A percentile compares a stretch with the other conserved stretches of the same genome.
phyloP scores from a whole-genome alignment of 345 rosid species.

The Cardamine occulta region DNA sequence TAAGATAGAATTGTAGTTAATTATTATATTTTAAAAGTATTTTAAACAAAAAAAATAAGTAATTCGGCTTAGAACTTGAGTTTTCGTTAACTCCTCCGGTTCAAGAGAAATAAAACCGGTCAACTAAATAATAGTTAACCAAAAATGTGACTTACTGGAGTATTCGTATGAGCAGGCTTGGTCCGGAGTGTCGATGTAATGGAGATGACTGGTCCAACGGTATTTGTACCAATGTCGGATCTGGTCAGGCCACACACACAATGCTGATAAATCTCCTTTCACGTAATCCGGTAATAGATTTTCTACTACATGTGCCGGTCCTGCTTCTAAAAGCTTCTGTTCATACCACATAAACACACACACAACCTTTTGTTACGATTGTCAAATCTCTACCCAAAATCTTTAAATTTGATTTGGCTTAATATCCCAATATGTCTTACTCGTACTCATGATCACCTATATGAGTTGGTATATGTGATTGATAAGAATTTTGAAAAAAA shows the following conservation, averaged over 20 bases:
- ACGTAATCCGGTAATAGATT: conserved; percentile 78
- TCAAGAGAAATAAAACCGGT: conserved; percentile 1
- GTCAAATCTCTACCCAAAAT: background rate
- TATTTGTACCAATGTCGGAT: conserved; percentile 58
- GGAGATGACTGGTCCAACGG: conserved; percentile 85
- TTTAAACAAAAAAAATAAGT: background rate
- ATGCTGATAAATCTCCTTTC: conserved; percentile 78
- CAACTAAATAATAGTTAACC: background rate
- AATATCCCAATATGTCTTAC: background rate
- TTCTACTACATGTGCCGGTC: conserved; percentile 68
- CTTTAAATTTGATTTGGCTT: background rate
- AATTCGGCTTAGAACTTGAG: background rate
- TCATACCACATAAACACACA: conserved; percentile 17
- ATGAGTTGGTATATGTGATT: background rate
- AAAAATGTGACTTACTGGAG: conserved; percentile 58
- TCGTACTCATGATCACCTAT: background rate
- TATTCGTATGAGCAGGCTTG: conserved; percentile 79
- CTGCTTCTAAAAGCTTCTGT: conserved; percentile 69
- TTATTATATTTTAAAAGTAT: too few relatives aligned
- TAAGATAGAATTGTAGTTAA: background rate
- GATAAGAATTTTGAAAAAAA: background rate
- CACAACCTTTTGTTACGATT: conserved; percentile 12
- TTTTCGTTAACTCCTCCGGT: conserved; percentile 9
- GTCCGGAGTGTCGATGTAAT: conserved; percentile 90
- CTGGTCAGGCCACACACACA: conserved; percentile 91